phyloP scores from a whole-genome alignment of 108 stramenopile species.

The Stephanodiscus minutulus region DNA sequence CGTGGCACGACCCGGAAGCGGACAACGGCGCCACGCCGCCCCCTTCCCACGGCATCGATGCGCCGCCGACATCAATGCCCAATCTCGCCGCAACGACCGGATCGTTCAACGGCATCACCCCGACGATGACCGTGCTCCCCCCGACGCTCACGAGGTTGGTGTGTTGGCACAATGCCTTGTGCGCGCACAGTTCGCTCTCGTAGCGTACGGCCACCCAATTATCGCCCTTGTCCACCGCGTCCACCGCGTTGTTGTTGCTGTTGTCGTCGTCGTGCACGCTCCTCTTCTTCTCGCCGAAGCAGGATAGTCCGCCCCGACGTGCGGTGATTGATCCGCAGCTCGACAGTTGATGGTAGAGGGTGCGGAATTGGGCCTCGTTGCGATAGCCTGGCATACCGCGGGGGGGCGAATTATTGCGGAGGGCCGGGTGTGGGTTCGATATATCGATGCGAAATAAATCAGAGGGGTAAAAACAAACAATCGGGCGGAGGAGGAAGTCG shows the following conservation, averaged over 20 bases:
- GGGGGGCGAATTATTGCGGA: background rate
- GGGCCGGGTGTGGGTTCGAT: background rate
- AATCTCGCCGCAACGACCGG: slow-evolving; percentile 11
- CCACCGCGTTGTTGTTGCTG: background rate
- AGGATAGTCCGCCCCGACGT: slow-evolving; percentile 19
- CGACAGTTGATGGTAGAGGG: slow-evolving; percentile 19
- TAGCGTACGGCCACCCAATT: slow-evolving; percentile 37
- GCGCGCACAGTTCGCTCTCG: slow-evolving; percentile 20
- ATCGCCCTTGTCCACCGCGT: background rate
- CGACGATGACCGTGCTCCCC: slow-evolving; percentile 18
- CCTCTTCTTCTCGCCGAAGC: slow-evolving; percentile 1
- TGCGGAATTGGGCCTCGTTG: slow-evolving; percentile 31
- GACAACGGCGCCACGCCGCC: background rate
- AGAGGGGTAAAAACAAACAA: background rate
- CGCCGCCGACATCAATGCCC: slow-evolving; percentile 12
- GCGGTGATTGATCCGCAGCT: slow-evolving; percentile 24
- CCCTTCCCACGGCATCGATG: background rate
- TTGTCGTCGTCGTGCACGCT: background rate
- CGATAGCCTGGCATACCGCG: slow-evolving; percentile 20
- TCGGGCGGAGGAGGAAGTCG: background rate
- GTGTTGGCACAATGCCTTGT: slow-evolving; percentile 37
- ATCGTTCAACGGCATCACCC: slow-evolving; percentile 17
- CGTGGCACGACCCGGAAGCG: no score
- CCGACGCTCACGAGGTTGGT: slow-evolving; percentile 24
- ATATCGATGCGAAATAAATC: background rate